Evolutionary conservation across 139 green algal species (phyloP).

Genomic region (Haematococcus sp.): DNA sequence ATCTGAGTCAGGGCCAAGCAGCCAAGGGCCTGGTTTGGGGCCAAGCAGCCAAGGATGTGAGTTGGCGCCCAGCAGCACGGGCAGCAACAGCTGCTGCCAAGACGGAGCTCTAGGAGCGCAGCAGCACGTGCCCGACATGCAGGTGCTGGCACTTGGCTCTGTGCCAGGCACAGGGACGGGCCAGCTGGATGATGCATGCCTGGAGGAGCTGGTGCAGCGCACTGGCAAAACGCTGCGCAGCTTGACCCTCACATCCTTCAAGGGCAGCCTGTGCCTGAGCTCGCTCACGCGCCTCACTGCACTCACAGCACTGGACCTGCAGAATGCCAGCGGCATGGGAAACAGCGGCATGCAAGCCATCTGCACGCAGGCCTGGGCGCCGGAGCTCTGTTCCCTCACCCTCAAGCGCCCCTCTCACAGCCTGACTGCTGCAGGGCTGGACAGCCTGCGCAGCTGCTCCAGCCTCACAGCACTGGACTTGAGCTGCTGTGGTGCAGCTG

Average conservation of each 20-base stretch:
- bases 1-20: background rate
- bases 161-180: constrained; percentile 14
- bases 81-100: background rate
- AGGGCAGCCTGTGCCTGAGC: constrained; percentile 12
- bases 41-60: background rate
- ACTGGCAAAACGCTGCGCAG: background rate
- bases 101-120: too few relatives aligned
- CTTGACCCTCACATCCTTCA: background rate
- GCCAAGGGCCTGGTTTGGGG: background rate
- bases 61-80: background rate
- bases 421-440: constrained; percentile 24
- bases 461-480: constrained; percentile 13
- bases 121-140: background rate
- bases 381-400: constrained; percentile 23
- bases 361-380: background rate
- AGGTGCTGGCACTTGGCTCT: background rate
- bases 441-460: background rate
- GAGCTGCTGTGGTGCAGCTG: background rate
- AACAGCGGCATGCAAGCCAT: background rate
- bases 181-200: constrained; percentile 13
- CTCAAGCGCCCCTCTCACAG: constrained; percentile 21
- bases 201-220: constrained; percentile 14
- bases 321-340: background rate
- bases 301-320: constrained; percentile 7
- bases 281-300: constrained; percentile 13